phyloP scores from a whole-genome alignment of 148 eudicot genomes.

The Cornus kousa region DNA sequence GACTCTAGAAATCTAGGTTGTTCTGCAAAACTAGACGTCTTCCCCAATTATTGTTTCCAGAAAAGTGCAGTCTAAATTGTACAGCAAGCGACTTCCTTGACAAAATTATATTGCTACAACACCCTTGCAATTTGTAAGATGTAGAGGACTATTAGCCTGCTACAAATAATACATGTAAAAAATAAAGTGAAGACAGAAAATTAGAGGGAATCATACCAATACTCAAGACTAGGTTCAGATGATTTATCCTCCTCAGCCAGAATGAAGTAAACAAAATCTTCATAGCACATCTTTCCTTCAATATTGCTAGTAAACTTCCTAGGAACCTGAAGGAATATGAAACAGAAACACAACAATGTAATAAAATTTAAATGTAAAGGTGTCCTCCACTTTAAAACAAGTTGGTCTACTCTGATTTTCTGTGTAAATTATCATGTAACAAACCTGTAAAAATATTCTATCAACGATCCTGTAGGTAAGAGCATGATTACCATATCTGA shows the following conservation, averaged over 20 bases:
- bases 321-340: constrained; percentile 9
- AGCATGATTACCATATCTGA: constrained; percentile 26
- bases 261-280: constrained; percentile 28
- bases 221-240: constrained; percentile 25
- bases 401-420: background rate
- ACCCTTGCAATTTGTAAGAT: background rate
- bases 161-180: background rate
- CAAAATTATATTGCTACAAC: background rate
- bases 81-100: background rate
- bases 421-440: background rate
- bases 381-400: background rate
- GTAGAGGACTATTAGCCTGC: background rate
- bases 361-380: background rate
- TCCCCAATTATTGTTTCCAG: background rate
- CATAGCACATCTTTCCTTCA: constrained; percentile 26
- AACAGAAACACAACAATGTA: background rate
- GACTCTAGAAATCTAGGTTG: background rate
- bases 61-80: background rate
- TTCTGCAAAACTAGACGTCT: background rate
- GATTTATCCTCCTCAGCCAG: constrained; percentile 27
- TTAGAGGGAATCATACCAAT: constrained; percentile 9
- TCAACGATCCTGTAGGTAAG: constrained; percentile 24
- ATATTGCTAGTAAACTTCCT: constrained; percentile 22
- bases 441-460: constrained; percentile 25
- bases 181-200: background rate